A percentile compares a stretch with the other conserved stretches of the same genome.
These are phyloP conservation scores for Melampsora larici-populina DNA, from an alignment of 1,284 basidiomycete genomes.

Conservation along the genomic window DNA sequence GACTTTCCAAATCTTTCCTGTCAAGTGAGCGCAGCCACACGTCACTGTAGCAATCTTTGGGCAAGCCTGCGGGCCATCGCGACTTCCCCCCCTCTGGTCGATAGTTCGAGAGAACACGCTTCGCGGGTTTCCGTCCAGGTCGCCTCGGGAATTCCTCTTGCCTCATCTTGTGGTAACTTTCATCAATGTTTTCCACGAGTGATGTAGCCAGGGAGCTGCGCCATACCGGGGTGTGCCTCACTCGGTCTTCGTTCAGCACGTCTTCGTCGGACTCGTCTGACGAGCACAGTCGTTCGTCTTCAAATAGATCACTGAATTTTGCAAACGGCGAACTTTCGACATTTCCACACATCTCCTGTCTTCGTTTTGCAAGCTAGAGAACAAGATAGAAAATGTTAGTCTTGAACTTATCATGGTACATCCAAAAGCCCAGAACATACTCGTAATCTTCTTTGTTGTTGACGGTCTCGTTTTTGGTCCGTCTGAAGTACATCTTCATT, in stretches of 20 bases:
- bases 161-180: background rate
- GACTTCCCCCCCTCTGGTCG: too few relatives aligned
- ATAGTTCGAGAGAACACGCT: too few relatives aligned
- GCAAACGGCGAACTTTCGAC: background rate
- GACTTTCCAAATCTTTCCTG: too few relatives aligned
- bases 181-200: background rate
- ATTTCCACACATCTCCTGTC: background rate
- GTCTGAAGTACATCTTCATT: too few relatives aligned
- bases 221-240: background rate
- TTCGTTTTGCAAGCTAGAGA: slow-evolving; percentile 2
- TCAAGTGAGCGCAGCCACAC: too few relatives aligned
- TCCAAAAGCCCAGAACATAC: too few relatives aligned
- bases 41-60: too few relatives aligned
- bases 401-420: too few relatives aligned
- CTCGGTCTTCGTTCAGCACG: background rate
- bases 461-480: too few relatives aligned
- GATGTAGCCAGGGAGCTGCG: background rate
- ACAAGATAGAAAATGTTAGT: background rate
- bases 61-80: too few relatives aligned
- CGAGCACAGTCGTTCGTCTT: background rate
- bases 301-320: background rate
- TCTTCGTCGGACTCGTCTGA: too few relatives aligned
- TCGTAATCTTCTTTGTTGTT: background rate
- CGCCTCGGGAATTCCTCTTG: background rate
- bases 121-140: background rate